Base-by-base conservation (phyloP, 108 stramenopile genomes). In the Cafeteria roenbergensis region DNA sequence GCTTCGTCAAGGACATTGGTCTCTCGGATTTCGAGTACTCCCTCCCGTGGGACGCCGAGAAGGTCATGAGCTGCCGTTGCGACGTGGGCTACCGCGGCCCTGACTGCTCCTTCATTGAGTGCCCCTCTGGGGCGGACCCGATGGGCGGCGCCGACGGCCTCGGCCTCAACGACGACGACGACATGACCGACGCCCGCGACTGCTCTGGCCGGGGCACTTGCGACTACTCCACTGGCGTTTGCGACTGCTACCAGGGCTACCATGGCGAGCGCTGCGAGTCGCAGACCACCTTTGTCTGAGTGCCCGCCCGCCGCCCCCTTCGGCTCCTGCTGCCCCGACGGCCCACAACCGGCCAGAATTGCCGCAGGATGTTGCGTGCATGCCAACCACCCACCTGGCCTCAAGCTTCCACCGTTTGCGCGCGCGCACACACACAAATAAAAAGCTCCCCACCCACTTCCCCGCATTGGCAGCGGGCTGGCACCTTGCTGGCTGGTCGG, bases 71-170 rank as follows among this genome's bases (percentile, higher is more conserved):
- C 34, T 88, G 87, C 65, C 35, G 74, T 0, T 89, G 85, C 35
- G 86, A 86, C 57, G 67, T 60, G 22, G 85, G 85, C 14, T 87
- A 80, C 63, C 37, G 55, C 0, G 86, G 88, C 4, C 75, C 77
- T 38, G 85, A 84, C 66, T 89, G 88, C 70, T 63, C 65, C 54
- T 27, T 75, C 6, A 76, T 82, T 20, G 51, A 54, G 48, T 89
- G 88, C 64, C 78, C 88, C 6, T 70, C 56, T 0, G 83, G 83
- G n/a, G 80, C 85, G 53, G 88, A 89, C 52, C 88, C 86, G 26
- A 69, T 89, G 50, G 86, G 81, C 29, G 86, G 86, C 37, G 70
- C 74, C 64, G 87, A 86, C 38, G 34, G 65, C 17, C 70, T 71
- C 31, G 53, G 64, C 0, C 14, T 57, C 2, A 55, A 71, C 63